Base-by-base conservation (phyloP, 345 rosid species). In the Psidium friedrichsthalianum region DNA sequence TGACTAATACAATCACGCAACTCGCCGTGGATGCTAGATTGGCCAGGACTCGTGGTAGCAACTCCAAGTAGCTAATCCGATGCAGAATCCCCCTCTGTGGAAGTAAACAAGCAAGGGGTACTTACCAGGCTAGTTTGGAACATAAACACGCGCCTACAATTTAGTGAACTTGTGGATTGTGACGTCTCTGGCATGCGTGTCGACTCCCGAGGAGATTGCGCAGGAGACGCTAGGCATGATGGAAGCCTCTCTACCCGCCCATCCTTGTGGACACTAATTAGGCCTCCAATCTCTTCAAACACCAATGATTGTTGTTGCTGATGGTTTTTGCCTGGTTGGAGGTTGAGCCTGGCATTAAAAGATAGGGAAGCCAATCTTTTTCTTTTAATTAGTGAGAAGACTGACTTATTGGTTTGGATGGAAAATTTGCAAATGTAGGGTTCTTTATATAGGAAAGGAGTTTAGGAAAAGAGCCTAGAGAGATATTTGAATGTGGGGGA, bases 71-170 rank as follows among this genome's bases (percentile, higher is more conserved):
- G 94, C 91, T 2, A 95, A 91, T 82, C 98, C 95, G 5, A 92
- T 87, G 32, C 94, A 94, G 53, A 92, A 94, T 22, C 96, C 98
- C 52, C 96, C 98, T 47, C 95, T 96, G 53, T 94, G 96, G 90
- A 93, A 94, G 88, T 93, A 93, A 25, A 93, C 90, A 8, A 95
- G 58, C 64, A 94, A 82, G 69, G 94, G 96, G 10, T 90, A 88
- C 51, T 24, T 47, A 53, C 82, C 81, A 6, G 90, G 86, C 29
- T 69, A 56, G 21, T n/a, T 86, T 6, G 98, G 99, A 57, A 89
- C 90, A 76, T 95, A 96, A 59, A 95, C 88, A 54, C 98, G 94
- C 29, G 92, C 95, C 96, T 96, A 93, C 47, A 92, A 84, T 90
- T 93, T 90, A 25, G 92, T 90, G 55, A 86, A 87, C 64, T 89